phyloP scores from a whole-genome alignment of 352 stramenopile genomes.

The Globisporangium lucens region DNA sequence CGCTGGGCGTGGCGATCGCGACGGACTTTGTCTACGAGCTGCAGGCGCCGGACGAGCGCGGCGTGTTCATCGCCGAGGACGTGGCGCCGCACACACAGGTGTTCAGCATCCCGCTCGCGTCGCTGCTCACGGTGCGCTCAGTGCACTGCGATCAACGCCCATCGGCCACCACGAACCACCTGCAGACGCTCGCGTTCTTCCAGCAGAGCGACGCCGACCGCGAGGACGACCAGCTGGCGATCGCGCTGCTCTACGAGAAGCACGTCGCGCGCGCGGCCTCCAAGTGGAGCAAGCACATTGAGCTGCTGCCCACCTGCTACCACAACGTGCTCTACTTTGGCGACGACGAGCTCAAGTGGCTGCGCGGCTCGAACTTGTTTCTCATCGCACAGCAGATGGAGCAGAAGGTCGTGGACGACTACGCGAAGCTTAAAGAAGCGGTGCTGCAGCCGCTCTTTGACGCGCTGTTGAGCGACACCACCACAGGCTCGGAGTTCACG shows the following conservation, averaged over 20 bases:
- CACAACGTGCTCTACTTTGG: constrained; percentile 74
- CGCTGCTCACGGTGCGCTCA: constrained; percentile 53
- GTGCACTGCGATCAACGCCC: constrained; percentile 16
- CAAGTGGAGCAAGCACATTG: constrained; percentile 64
- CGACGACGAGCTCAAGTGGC: constrained; percentile 27
- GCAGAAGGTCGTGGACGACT: constrained; percentile 51
- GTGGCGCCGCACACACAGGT: constrained; percentile 69
- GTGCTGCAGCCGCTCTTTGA: constrained; percentile 54
- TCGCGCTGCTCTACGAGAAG: constrained; percentile 72
- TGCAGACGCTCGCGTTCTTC: constrained; percentile 49
- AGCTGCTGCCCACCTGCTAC: constrained; percentile 53
- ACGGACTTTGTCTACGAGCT: constrained; percentile 86
- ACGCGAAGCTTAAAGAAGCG: constrained; percentile 30
- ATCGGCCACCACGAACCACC: constrained; percentile 9
- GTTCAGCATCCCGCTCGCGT: constrained; percentile 58
- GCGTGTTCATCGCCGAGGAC: constrained; percentile 81
- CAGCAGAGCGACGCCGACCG: constrained; percentile 32
- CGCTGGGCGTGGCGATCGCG: constrained; percentile 51
- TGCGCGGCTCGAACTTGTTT: constrained; percentile 65
- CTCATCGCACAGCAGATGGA: constrained; percentile 66
- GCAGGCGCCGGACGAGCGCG: constrained; percentile 48
- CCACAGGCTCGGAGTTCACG: constrained; percentile 23
- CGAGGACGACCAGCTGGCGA: constrained; percentile 68
- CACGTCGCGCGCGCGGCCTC: constrained; percentile 41
- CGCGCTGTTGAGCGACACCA: constrained; percentile 20